Conservation (phyloP, 768 basidiomycete genomes). For the Tulasnella sp. region DNA sequence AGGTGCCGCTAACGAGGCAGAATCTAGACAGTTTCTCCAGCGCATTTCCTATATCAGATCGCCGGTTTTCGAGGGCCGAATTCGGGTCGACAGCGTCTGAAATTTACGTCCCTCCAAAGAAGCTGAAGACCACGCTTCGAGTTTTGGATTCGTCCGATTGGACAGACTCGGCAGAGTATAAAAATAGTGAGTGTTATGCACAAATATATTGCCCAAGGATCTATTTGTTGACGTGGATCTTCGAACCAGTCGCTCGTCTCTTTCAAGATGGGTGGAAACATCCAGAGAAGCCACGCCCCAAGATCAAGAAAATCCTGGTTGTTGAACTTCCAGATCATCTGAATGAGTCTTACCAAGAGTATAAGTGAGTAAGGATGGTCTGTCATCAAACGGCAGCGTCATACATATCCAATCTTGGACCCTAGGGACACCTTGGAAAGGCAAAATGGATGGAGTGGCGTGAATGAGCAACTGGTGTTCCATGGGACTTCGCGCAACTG, state of each 20-base stretch:
- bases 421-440: background rate
- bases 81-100: background rate
- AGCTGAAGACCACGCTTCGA: background rate
- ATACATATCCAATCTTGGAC: background rate
- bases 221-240: background rate
- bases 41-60: background rate
- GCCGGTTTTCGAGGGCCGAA: no score
- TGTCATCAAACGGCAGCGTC: background rate
- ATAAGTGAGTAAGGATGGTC: background rate
- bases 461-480: background rate
- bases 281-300: background rate
- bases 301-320: background rate
- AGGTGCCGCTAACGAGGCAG: background rate
- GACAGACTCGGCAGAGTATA: background rate
- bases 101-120: background rate
- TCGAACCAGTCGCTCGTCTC: background rate
- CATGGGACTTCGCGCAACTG: background rate
- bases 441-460: background rate
- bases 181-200: background rate
- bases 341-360: background rate
- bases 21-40: background rate
- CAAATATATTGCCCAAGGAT: background rate
- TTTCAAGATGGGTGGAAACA: conserved; percentile 12
- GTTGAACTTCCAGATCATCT: background rate
- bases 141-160: background rate